These are phyloP conservation scores for Adansonia madagascariensis DNA, from an alignment of 441 rosid species.

Conservation along the genomic window DNA sequence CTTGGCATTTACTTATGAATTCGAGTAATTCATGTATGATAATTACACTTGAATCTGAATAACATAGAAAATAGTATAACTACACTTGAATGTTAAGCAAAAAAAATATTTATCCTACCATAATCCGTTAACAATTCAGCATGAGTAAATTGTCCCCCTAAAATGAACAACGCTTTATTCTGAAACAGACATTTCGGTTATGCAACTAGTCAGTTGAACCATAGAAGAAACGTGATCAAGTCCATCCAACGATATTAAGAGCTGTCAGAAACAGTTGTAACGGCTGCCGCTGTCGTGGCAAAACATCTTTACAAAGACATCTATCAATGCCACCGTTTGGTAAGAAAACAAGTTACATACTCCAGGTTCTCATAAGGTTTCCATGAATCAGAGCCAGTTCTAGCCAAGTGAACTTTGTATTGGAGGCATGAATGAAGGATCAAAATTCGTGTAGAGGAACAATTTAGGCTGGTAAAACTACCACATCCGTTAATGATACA, in stretches of 20 bases:
- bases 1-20: too few species aligned
- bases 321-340: background rate
- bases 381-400: background rate
- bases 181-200: too few species aligned
- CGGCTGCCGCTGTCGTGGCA: background rate
- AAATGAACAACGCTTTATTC: too few species aligned
- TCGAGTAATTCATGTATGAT: too few species aligned
- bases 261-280: background rate
- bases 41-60: too few species aligned
- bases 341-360: background rate
- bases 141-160: too few species aligned
- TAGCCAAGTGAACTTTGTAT: background rate
- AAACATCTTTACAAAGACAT: background rate
- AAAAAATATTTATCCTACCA: too few species aligned
- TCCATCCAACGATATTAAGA: background rate
- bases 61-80: too few species aligned
- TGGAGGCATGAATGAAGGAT: background rate
- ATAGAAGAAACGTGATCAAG: too few species aligned
- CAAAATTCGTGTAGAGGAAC: background rate
- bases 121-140: too few species aligned
- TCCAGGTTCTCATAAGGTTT: slow-evolving; percentile 5
- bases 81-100: too few species aligned
- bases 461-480: slow-evolving; percentile 5
- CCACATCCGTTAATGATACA: background rate
- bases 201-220: too few species aligned